phyloP scores from a whole-genome alignment of 2,329 filamentous ascomycete genomes.

The Chaetoscypha palmicola region DNA sequence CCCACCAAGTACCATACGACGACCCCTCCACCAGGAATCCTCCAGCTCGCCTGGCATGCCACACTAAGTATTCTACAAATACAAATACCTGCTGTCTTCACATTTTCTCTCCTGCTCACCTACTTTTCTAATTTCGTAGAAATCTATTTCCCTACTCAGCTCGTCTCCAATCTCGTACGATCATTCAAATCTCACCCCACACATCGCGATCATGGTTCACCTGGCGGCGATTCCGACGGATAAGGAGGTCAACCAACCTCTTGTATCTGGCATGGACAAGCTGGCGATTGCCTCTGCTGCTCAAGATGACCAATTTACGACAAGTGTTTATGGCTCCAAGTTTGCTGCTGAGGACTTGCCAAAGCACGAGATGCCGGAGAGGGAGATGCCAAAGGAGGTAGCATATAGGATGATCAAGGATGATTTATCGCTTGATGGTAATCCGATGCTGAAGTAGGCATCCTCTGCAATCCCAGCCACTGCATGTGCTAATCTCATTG shows the following conservation, averaged over 20 bases:
- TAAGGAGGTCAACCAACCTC: constrained; percentile 14
- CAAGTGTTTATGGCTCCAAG: constrained; percentile 70
- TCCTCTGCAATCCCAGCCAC: background rate
- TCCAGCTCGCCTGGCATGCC: no score
- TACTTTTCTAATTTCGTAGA: constrained; percentile 1
- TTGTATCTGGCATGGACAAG: constrained; percentile 39
- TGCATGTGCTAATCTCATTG: constrained; percentile 7
- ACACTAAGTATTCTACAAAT: no score
- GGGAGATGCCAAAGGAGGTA: constrained; percentile 83
- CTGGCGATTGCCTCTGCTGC: constrained; percentile 34
- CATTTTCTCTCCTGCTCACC: no score
- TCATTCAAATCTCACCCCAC: background rate
- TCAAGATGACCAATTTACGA: constrained; percentile 25
- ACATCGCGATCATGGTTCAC: constrained; percentile 39
- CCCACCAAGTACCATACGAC: background rate
- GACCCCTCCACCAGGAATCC: background rate
- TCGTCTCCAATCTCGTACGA: background rate
- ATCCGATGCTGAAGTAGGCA: constrained; percentile 72
- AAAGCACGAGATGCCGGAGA: constrained; percentile 77
- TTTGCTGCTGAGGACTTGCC: constrained; percentile 79
- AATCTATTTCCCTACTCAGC: no score
- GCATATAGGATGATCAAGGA: constrained; percentile 98
- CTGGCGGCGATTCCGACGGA: constrained; percentile 36
- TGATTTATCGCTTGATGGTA: constrained; percentile 84
- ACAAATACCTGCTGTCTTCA: no score